Conservation (phyloP, 768 basidiomycete species). For the Omphalotus guepiniiformis region DNA sequence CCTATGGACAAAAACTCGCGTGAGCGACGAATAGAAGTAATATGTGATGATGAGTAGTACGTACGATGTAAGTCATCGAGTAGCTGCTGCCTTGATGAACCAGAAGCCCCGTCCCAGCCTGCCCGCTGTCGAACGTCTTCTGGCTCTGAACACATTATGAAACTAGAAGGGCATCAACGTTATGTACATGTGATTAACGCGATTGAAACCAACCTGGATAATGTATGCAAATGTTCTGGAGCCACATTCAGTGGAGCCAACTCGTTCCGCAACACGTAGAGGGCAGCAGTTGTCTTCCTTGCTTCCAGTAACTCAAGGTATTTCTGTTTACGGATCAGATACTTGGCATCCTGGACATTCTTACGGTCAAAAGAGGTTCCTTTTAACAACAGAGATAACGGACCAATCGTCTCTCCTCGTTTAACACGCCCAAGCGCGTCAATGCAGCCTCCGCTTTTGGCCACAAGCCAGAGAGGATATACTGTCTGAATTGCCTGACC, state of each 20-base stretch:
- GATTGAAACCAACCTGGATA: slow-evolving; percentile 68
- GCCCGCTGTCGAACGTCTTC: slow-evolving; percentile 79
- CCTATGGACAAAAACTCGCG: slow-evolving; percentile 40
- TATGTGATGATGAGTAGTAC: slow-evolving; percentile 15
- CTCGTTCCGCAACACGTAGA: slow-evolving; percentile 84
- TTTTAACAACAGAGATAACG: slow-evolving; percentile 17
- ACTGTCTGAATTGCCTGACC: slow-evolving; percentile 75
- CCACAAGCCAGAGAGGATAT: slow-evolving; percentile 81
- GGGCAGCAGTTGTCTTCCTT: slow-evolving; percentile 72
- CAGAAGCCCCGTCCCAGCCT: slow-evolving; percentile 86
- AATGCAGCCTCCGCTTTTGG: slow-evolving; percentile 69
- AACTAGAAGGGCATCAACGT: slow-evolving; percentile 36
- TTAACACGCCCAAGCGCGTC: slow-evolving; percentile 60
- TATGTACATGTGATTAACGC: slow-evolving; percentile 15
- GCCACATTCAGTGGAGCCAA: slow-evolving; percentile 79
- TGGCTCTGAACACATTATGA: slow-evolving; percentile 89
- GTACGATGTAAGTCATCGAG: slow-evolving; percentile 81
- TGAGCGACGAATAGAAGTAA: slow-evolving; percentile 3
- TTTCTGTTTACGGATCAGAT: slow-evolving; percentile 91
- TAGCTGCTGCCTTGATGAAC: slow-evolving; percentile 70
- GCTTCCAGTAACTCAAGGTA: slow-evolving; percentile 90
- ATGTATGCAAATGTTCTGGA: slow-evolving; percentile 74
- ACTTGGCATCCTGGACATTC: slow-evolving; percentile 64
- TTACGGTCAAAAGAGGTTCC: slow-evolving; percentile 9
- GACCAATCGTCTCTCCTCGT: slow-evolving; percentile 70